Percentiles rank a stretch among this genome's conserved stretches.
These are phyloP conservation scores for Pichia sp. DNA, from an alignment of 1,139 yeast genomes.

Conservation along the genomic window DNA sequence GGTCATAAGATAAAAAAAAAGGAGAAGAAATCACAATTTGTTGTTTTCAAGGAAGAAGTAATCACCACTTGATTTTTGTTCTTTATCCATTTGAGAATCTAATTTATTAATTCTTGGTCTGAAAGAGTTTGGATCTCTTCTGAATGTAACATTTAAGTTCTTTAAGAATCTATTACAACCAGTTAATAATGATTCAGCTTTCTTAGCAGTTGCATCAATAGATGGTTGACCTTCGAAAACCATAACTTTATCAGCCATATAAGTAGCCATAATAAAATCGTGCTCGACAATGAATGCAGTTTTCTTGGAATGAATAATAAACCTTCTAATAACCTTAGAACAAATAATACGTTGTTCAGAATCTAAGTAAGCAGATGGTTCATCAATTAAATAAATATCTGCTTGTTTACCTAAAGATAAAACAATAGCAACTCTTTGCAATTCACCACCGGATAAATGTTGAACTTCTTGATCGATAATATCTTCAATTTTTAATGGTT, in stretches of 20 bases:
- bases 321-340: constrained; percentile 96
- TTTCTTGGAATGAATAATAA: constrained; percentile 91
- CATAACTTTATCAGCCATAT: constrained; percentile 96
- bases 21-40: constrained; percentile 34
- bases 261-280: constrained; percentile 99
- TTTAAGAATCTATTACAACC: constrained; percentile 97
- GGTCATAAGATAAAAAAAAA: not conserved
- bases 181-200: constrained; percentile 88
- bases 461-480: constrained; percentile 97
- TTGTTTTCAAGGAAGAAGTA: constrained; percentile 85
- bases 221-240: constrained; percentile 96
- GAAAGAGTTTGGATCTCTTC: constrained; percentile 97
- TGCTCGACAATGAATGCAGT: constrained; percentile 98
- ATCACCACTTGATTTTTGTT: constrained; percentile 86
- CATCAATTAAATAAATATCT: constrained; percentile 93
- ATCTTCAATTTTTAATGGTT: constrained; percentile 89
- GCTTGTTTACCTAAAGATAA: constrained; percentile 92
- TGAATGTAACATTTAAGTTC: constrained; percentile 94
- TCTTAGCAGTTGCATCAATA: constrained; percentile 68
- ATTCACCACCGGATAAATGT: constrained; percentile 97
- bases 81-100: constrained; percentile 98
- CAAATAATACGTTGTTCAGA: constrained; percentile 99
- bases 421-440: constrained; percentile 98
- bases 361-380: constrained; percentile 97
- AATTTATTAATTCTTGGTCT: constrained; percentile 97